Conservation (phyloP, 176 grass and related monocot genomes). For the Tuctoria greenei region DNA sequence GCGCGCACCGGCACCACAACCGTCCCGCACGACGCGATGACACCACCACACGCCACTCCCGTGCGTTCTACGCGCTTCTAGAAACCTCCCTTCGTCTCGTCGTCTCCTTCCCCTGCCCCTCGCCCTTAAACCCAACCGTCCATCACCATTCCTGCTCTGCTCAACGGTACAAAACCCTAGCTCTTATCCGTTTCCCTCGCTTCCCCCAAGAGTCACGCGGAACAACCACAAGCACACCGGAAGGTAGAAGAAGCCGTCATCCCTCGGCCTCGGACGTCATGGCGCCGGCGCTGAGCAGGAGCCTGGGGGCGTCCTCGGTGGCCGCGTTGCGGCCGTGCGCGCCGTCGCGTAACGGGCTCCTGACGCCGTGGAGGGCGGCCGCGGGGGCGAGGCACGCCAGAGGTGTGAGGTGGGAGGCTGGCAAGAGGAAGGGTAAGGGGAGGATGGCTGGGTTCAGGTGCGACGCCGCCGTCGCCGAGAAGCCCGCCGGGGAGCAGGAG, state of each 20-base stretch:
- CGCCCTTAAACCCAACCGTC: slow-evolving; percentile 23
- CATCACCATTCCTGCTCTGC: neutral
- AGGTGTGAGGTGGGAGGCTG: slow-evolving; percentile 52
- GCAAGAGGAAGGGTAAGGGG: slow-evolving; percentile 32
- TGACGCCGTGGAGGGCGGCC: slow-evolving; percentile 5
- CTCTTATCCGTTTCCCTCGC: slow-evolving; percentile 40
- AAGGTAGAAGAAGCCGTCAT: neutral
- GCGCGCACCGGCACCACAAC: too few species aligned
- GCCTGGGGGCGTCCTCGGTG: slow-evolving; percentile 53
- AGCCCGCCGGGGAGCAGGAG: slow-evolving; percentile 52
- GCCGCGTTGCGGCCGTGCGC: slow-evolving; percentile 49
- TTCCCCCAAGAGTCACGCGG: slow-evolving; percentile 20
- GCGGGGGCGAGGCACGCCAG: slow-evolving; percentile 15
- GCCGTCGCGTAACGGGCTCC: slow-evolving; percentile 18
- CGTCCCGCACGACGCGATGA: neutral
- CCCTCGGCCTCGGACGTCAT: slow-evolving; percentile 11
- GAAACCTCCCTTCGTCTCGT: slow-evolving; percentile 35
- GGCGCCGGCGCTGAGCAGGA: slow-evolving; percentile 61
- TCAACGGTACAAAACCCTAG: slow-evolving; percentile 58
- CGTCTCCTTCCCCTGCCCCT: slow-evolving; percentile 1
- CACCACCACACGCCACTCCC: slow-evolving; percentile 28
- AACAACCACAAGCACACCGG: neutral
- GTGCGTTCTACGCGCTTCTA: slow-evolving; percentile 33
- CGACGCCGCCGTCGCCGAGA: slow-evolving; percentile 74
- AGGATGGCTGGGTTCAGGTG: slow-evolving; percentile 51